Percentiles rank a stretch among this genome's conserved stretches.
Evolutionary conservation across 805 yeast genomes (phyloP).

Genomic region (Monosporozyma unispora): DNA sequence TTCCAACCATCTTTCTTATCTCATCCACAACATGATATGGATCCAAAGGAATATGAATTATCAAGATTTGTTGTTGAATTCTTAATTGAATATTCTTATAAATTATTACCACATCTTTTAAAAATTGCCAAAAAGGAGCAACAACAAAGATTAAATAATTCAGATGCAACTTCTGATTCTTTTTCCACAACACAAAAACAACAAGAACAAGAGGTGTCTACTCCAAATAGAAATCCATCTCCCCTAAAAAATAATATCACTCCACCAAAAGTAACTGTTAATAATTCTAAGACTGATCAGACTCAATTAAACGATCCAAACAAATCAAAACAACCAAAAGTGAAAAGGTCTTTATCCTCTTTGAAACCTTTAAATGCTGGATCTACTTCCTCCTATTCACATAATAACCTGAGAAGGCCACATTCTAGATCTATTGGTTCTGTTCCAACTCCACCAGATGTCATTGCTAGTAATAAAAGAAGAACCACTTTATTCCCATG

Average conservation of each 20-base stretch:
- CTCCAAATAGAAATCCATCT: not conserved
- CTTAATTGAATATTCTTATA: constrained; percentile 75
- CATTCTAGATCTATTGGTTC: constrained; percentile 29
- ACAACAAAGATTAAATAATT: constrained; percentile 1
- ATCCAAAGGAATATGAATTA: constrained; percentile 82
- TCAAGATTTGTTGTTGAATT: constrained; percentile 84
- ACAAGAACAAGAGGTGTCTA: not conserved
- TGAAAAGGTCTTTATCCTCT: not conserved
- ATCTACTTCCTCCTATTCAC: not conserved
- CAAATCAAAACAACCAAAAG: not conserved
- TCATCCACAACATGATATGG: constrained; percentile 87
- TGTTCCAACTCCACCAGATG: constrained; percentile 26
- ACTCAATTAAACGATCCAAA: not conserved
- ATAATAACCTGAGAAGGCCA: constrained; percentile 15
- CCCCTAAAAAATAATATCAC: not conserved
- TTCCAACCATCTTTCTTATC: constrained; percentile 95
- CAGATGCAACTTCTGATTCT: not conserved
- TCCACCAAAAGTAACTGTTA: not conserved
- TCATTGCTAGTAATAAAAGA: constrained; percentile 22
- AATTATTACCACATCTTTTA: constrained; percentile 52
- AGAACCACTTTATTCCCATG: constrained; percentile 24
- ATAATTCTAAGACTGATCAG: not conserved
- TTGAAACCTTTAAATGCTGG: not conserved
- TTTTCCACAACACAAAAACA: not conserved
- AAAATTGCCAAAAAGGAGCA: constrained; percentile 27